Conservation (phyloP, 2,329 filamentous ascomycete species). For the Monilinia aucupariae region DNA sequence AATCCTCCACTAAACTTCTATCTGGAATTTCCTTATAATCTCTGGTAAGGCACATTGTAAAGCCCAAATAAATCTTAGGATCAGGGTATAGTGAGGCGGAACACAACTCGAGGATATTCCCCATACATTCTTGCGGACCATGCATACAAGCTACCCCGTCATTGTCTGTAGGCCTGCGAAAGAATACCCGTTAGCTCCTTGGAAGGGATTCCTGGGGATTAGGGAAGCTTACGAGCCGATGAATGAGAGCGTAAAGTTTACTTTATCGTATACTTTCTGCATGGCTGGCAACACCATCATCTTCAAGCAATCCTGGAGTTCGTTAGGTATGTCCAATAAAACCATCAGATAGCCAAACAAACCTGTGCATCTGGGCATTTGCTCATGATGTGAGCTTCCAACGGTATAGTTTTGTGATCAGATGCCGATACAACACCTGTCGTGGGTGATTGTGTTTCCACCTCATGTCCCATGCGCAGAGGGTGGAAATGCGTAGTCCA, state of each 20-base stretch:
- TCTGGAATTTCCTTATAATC: slow-evolving; percentile 75
- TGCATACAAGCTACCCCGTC: slow-evolving; percentile 86
- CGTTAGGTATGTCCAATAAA: background rate
- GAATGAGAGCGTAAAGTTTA: slow-evolving; percentile 86
- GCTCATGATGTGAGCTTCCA: slow-evolving; percentile 95
- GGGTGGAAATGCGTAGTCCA: slow-evolving; percentile 18
- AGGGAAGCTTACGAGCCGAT: slow-evolving; percentile 64
- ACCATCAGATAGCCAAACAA: slow-evolving; percentile 21
- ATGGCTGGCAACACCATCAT: slow-evolving; percentile 80
- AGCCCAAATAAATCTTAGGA: slow-evolving; percentile 83
- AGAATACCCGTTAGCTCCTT: slow-evolving; percentile 14
- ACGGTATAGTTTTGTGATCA: slow-evolving; percentile 50
- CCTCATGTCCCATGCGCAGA: slow-evolving; percentile 3
- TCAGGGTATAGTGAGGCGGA: slow-evolving; percentile 76
- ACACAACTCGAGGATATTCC: slow-evolving; percentile 92
- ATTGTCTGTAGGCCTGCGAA: slow-evolving; percentile 57
- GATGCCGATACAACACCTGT: background rate
- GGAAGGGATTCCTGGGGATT: background rate
- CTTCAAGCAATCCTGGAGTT: slow-evolving; percentile 65
- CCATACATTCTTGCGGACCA: slow-evolving; percentile 83
- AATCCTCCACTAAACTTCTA: slow-evolving; percentile 73
- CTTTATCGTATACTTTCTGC: slow-evolving; percentile 73
- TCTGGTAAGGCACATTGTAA: slow-evolving; percentile 80
- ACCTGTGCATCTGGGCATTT: slow-evolving; percentile 88
- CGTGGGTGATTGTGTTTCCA: background rate